Conservation (phyloP, 208 protist genomes). For the Trichomonas vaginalis region DNA sequence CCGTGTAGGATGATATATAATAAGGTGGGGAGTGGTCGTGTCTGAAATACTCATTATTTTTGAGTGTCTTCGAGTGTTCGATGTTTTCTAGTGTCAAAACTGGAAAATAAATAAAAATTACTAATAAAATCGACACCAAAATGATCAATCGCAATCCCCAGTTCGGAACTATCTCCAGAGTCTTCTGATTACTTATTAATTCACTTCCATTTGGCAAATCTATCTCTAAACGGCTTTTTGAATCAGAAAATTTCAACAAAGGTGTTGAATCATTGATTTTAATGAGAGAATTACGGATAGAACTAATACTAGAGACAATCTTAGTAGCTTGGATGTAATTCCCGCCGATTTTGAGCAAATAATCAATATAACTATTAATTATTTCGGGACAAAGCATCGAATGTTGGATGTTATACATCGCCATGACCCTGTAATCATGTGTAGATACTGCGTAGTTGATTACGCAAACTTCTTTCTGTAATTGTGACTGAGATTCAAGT, state of each 20-base stretch:
- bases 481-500: background rate
- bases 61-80: background rate
- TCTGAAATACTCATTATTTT: background rate
- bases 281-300: background rate
- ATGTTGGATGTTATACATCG: background rate
- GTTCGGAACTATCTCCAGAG: background rate
- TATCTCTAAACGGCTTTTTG: background rate
- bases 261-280: background rate
- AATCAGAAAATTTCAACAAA: background rate
- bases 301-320: background rate
- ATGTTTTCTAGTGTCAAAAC: background rate
- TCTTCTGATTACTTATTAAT: background rate
- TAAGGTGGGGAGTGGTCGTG: background rate
- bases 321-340: background rate
- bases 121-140: background rate
- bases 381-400: background rate
- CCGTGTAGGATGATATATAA: background rate
- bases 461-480: background rate
- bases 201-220: background rate
- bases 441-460: background rate
- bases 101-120: background rate
- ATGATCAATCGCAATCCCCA: background rate
- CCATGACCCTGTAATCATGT: background rate
- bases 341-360: background rate
- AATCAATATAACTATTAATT: background rate